Evolutionary conservation across 129 eudicot genomes (phyloP), one percentile per base, ranked within the genome.

Genomic region (Arctium lappa): DNA sequence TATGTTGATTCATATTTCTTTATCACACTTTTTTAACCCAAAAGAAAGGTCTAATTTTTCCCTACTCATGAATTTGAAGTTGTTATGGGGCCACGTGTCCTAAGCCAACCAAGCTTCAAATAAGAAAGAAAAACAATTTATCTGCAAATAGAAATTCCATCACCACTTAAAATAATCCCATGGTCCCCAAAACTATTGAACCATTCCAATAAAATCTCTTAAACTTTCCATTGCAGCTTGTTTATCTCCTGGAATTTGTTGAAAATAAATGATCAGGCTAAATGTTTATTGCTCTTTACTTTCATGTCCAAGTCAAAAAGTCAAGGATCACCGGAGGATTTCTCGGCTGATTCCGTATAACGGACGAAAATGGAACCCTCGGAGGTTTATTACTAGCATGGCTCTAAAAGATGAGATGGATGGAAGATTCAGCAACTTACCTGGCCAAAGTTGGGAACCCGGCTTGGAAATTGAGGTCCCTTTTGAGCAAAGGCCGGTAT

Each of bases 401-500:
- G 98, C 99, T 29, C 74, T 93, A 33, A 90, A 84, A 87, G 97
- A 93, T 82, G 99, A 87, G 81, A 89, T 88, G 90, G 87, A 93
- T 78, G 84, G 83, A 33, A 70, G 68, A 50, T 86, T 69, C 81
- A 87, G 91, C 38, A 87, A 90, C 70, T 77, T 90, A 76, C 98
- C 97, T 2, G 93, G 98, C 74, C 95, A 81, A 56, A 90, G 93
- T 46, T 96, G 99, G 99, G 99, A 96, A 72, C 99, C 99, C 6
- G 99, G 97, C 27, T 82, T 96, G 90, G 99, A 96, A 87, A 80
- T 94, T 31, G 97, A 94, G 82, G 99, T 96, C 83, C 99, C 99
- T 13, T 96, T 86, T 13, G 99, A 96, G 72, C 99, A 96, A 86
- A 82, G 99, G 27, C 99, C 99, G 91, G 99, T 95, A 92, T 33